Percentiles rank a stretch among this genome's conserved stretches.
Evolutionary conservation across 1,139 yeast species (phyloP).

Genomic region (Zygosaccharomyces pseudobailii): DNA sequence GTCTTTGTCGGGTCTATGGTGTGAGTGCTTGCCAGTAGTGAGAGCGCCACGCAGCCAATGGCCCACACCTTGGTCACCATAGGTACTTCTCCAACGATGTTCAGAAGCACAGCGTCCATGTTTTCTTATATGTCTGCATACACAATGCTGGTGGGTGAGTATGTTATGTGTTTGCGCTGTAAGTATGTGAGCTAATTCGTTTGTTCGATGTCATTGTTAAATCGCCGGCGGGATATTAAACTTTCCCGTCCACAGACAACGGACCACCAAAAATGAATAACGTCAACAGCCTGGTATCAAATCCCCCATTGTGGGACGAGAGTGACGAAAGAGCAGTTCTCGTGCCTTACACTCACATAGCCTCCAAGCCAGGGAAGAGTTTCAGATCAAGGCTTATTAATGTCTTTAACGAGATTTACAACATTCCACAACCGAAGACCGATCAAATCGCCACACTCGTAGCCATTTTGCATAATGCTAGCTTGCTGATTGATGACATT

Average conservation of each 20-base stretch:
- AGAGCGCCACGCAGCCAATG: constrained; percentile 24
- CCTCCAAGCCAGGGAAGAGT: constrained; percentile 52
- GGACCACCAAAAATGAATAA: constrained; percentile 3
- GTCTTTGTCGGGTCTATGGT: constrained; percentile 22
- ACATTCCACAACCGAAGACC: constrained; percentile 38
- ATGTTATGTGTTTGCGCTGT: no score
- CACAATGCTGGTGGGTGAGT: not conserved
- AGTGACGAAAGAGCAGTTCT: constrained; percentile 19
- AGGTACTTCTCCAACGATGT: constrained; percentile 28
- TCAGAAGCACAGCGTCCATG: constrained; percentile 29
- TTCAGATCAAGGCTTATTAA: constrained; percentile 46
- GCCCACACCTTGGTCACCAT: constrained; percentile 30
- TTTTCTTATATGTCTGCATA: not conserved
- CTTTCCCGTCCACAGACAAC: not conserved
- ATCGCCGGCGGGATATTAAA: not conserved
- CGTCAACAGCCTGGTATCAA: constrained; percentile 16
- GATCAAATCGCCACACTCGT: constrained; percentile 42
- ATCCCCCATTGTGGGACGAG: constrained; percentile 21
- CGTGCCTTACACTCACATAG: constrained; percentile 49
- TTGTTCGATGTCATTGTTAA: not conserved
- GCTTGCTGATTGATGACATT: constrained; percentile 75
- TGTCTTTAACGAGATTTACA: constrained; percentile 46
- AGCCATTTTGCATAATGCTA: constrained; percentile 59
- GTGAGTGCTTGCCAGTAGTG: constrained; percentile 23
- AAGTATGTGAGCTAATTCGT: no score